Evolutionary conservation across 805 yeast species (phyloP).

Genomic region (Teunomyces pallodes): DNA sequence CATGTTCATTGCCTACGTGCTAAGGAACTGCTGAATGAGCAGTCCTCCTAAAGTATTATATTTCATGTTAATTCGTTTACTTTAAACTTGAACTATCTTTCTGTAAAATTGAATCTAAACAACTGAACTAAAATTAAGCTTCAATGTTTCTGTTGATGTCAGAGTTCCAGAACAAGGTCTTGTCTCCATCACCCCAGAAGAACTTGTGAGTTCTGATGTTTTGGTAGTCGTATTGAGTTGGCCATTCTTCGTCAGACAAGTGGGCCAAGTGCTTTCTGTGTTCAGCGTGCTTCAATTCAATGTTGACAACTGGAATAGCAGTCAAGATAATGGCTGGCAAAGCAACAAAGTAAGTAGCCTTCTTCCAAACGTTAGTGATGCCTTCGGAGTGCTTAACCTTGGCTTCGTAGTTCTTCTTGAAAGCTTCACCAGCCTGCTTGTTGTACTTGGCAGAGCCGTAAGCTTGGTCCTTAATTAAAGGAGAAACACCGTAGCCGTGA

Average conservation of each 20-base stretch:
- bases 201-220: conserved; percentile 83
- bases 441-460: conserved; percentile 37
- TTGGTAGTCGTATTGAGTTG: conserved; percentile 84
- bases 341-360: conserved; percentile 75
- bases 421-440: conserved; percentile 69
- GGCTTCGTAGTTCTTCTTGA: conserved; percentile 57
- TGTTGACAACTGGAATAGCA: conserved; percentile 74
- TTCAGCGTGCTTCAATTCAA: conserved; percentile 85
- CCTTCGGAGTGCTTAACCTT: conserved; percentile 76
- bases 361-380: conserved; percentile 81
- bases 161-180: conserved; percentile 95
- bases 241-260: conserved; percentile 89
- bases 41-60: not conserved
- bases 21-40: not conserved
- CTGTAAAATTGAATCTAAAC: not conserved
- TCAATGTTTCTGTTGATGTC: conserved; percentile 83
- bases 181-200: conserved; percentile 99
- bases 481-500: conserved; percentile 41
- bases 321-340: conserved; percentile 76
- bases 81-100: not conserved
- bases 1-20: not conserved
- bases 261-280: conserved; percentile 79
- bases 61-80: conserved; percentile 3
- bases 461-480: conserved; percentile 39
- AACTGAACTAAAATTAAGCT: conserved; percentile 13